Conservation (phyloP, 2,329 filamentous ascomycete species). For the Lasiodiplodia citricola region DNA sequence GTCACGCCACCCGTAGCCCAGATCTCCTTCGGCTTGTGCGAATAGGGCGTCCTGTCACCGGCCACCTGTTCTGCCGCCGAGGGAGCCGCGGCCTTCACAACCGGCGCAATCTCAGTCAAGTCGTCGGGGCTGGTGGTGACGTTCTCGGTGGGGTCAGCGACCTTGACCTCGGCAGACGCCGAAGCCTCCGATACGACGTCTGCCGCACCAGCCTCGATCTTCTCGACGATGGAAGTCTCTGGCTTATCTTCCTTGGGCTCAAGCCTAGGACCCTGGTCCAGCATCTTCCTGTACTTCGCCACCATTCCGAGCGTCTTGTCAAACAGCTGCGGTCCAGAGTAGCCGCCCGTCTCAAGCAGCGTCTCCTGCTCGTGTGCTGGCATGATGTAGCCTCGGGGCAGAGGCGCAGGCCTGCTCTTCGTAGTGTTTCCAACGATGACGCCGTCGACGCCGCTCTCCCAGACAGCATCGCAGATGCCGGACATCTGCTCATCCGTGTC, state of each 20-base stretch:
- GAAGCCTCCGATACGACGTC: background rate
- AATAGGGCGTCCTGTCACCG: conserved; percentile 33
- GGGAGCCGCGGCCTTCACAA: conserved; percentile 34
- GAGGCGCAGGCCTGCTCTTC: conserved; percentile 74
- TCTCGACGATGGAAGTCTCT: background rate
- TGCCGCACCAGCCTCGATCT: background rate
- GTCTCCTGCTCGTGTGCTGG: conserved; percentile 69
- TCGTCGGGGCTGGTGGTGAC: conserved; percentile 33
- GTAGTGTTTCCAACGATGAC: conserved; percentile 98
- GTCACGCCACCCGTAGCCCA: conserved; percentile 95
- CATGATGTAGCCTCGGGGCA: conserved; percentile 70
- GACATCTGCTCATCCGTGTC: conserved; percentile 82
- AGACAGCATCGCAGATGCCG: conserved; percentile 86
- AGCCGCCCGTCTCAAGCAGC: conserved; percentile 81
- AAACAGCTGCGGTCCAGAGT: conserved; percentile 90
- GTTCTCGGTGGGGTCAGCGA: conserved; percentile 16
- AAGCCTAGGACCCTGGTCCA: conserved; percentile 51
- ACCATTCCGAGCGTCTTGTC: conserved; percentile 79
- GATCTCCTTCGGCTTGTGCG: conserved; percentile 71
- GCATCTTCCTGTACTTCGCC: conserved; percentile 69
- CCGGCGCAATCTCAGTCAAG: conserved; percentile 38
- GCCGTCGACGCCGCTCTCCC: conserved; percentile 84
- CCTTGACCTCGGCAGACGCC: conserved; percentile 20
- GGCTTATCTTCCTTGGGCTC: conserved; percentile 11
- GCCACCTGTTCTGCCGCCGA: conserved; percentile 32